Evolutionary conservation across 176 grass and related monocot species (phyloP), one percentile per base, ranked within the genome.

Genomic region (Pharus latifolius): DNA sequence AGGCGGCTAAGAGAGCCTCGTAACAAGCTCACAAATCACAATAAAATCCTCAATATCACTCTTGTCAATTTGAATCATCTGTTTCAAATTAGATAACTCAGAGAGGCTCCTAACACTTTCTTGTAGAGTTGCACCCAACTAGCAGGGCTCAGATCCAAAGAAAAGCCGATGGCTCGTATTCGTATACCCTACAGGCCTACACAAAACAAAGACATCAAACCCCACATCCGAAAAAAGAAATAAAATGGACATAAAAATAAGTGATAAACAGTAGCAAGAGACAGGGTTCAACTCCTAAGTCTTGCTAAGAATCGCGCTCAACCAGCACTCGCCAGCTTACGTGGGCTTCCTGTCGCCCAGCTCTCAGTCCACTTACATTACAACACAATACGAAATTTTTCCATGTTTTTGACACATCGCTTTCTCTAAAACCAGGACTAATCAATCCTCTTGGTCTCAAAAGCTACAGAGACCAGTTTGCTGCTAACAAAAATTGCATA

Each of bases 321-420:
- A 51, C 80, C 70, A 70, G 84, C 69, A 52, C 30, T 56, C 72
- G 54, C 86, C 94, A 72, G 70, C 57, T 88, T 56, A 77, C 74
- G 80, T 15, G 89, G 89, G 49, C 41, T 60, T 67, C 69, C 49
- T 79, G 85, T 92, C 88, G 30, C 44, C 22, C 4, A 49, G 18
- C 40, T 27, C 65, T 70, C 38, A 15, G 33, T 2, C 56, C 9
- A 12, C 42, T 64, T 28, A 59, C 66, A n/a, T n/a, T n/a, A n/a
- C n/a, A n/a, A n/a, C n/a, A n/a, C n/a, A n/a, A n/a, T n/a, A n/a
- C n/a, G n/a, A n/a, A n/a, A n/a, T n/a, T n/a, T n/a, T n/a, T n/a
- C n/a, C n/a, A n/a, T n/a, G n/a, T n/a, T n/a, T n/a, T n/a, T n/a
- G n/a, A n/a, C n/a, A n/a, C n/a, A n/a, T n/a, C n/a, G n/a, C n/a